Evolutionary conservation across 2,329 filamentous ascomycete species (phyloP).

Genomic region (Geosmithia flava): DNA sequence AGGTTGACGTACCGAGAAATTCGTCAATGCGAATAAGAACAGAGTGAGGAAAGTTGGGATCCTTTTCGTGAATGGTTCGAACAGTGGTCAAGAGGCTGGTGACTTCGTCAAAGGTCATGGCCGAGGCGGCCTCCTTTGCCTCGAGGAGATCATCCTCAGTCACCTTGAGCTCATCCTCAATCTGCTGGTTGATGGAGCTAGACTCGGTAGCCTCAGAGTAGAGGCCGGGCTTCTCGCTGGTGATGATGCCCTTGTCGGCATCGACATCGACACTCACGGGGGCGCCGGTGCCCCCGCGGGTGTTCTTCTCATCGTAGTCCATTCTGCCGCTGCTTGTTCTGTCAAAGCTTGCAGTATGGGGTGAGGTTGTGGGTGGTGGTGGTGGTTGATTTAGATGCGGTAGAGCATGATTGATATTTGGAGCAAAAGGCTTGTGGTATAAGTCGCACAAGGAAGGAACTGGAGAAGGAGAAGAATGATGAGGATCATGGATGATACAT

Average conservation of each 20-base stretch:
- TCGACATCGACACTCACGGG: not conserved
- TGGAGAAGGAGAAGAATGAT: too few relatives aligned
- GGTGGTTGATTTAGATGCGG: not conserved
- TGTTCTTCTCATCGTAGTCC: not conserved
- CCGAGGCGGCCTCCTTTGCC: constrained; percentile 23
- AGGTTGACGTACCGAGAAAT: constrained; percentile 16
- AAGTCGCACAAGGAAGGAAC: too few relatives aligned
- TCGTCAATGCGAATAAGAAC: constrained; percentile 11
- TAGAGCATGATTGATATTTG: too few relatives aligned
- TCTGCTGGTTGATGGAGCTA: not conserved
- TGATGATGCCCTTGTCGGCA: not conserved
- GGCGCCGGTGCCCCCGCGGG: too few relatives aligned
- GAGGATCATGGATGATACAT: too few relatives aligned
- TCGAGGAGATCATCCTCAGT: constrained; percentile 31
- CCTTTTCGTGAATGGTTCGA: constrained; percentile 11
- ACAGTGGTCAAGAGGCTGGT: constrained; percentile 10
- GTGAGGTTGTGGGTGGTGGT: not conserved
- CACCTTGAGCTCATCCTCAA: constrained; percentile 13
- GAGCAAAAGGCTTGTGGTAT: too few relatives aligned
- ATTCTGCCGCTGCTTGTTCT: not conserved
- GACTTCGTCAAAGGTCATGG: constrained; percentile 15
- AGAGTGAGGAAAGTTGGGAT: constrained; percentile 13
- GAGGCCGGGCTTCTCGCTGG: not conserved
- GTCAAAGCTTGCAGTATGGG: not conserved
- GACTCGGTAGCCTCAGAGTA: not conserved